phyloP scores from a whole-genome alignment of 495 filamentous ascomycete genomes.

The Chaetomium tenue region DNA sequence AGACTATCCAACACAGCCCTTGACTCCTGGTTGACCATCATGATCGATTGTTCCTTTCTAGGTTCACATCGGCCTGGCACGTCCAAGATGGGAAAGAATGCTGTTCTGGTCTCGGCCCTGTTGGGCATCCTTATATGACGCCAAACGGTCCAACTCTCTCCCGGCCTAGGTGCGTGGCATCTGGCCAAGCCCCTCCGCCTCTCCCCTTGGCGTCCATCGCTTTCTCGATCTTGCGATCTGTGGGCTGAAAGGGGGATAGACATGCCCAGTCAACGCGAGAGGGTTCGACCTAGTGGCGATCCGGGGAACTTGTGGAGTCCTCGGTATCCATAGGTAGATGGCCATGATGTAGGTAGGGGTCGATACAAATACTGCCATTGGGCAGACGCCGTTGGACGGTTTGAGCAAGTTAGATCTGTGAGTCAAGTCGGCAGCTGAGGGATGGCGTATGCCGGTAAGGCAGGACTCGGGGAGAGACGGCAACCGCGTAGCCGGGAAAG shows the following conservation, averaged over 20 bases:
- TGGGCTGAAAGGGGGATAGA: neutral
- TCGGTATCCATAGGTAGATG: neutral
- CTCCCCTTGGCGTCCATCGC: neutral
- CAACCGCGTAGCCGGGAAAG: neutral
- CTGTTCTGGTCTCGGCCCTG: neutral
- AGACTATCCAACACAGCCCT: slow-evolving; percentile 30
- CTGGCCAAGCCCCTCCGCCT: neutral
- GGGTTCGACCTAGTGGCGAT: slow-evolving; percentile 9
- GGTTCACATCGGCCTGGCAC: neutral
- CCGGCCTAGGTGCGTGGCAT: neutral
- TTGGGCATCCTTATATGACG: neutral
- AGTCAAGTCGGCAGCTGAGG: slow-evolving; percentile 8
- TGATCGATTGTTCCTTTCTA: neutral
- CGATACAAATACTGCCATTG: neutral
- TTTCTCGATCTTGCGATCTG: neutral
- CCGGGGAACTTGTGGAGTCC: neutral
- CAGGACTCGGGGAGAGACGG: neutral
- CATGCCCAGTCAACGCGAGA: slow-evolving; percentile 4
- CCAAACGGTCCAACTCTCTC: neutral
- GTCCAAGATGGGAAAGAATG: neutral
- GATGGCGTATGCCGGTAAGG: neutral
- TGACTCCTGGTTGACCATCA: slow-evolving; percentile 27
- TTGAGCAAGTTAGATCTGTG: neutral
- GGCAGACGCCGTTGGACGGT: neutral
- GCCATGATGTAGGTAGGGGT: neutral